These are phyloP conservation scores for Bryum argenteum DNA, from an alignment of 225 moss, liverwort and hornwort species.

Conservation along the genomic window DNA sequence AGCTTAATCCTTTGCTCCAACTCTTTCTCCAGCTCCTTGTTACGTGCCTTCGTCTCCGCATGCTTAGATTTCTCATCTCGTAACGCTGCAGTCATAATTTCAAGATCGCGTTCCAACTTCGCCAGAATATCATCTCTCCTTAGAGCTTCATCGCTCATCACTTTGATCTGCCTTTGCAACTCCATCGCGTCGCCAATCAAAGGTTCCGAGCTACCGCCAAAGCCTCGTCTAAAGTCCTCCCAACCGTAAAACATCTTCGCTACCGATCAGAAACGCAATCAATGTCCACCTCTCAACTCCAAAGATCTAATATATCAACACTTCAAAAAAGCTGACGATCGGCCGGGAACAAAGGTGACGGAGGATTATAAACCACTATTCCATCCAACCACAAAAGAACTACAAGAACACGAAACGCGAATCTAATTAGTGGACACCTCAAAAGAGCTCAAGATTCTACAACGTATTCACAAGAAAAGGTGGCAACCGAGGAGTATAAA, in stretches of 20 bases:
- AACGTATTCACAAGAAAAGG: too few relatives aligned
- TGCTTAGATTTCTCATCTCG: slow-evolving; percentile 34
- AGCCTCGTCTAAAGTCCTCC: slow-evolving; percentile 39
- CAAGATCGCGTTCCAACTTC: slow-evolving; percentile 40
- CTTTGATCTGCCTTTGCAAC: slow-evolving; percentile 34
- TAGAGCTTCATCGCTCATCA: slow-evolving; percentile 22
- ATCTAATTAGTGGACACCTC: too few relatives aligned
- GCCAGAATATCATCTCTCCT: slow-evolving; percentile 27
- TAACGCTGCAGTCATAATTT: slow-evolving; percentile 25
- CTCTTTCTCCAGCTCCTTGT: slow-evolving; percentile 37
- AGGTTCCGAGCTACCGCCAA: slow-evolving; percentile 8
- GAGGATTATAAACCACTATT: too few relatives aligned
- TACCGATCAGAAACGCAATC: neutral
- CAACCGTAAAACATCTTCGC: slow-evolving; percentile 62
- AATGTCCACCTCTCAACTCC: neutral
- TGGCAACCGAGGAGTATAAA: too few relatives aligned
- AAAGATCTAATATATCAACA: neutral
- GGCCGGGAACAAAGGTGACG: too few relatives aligned
- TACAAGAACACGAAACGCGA: too few relatives aligned
- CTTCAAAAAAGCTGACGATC: neutral
- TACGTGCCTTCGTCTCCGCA: slow-evolving; percentile 36
- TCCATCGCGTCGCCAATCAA: slow-evolving; percentile 29
- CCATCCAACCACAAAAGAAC: too few relatives aligned
- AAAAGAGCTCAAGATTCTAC: too few relatives aligned
- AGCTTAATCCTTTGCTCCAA: slow-evolving; percentile 26